Conservation (phyloP, 139 green algal genomes). For the Chlorokybus atmophyticus region DNA sequence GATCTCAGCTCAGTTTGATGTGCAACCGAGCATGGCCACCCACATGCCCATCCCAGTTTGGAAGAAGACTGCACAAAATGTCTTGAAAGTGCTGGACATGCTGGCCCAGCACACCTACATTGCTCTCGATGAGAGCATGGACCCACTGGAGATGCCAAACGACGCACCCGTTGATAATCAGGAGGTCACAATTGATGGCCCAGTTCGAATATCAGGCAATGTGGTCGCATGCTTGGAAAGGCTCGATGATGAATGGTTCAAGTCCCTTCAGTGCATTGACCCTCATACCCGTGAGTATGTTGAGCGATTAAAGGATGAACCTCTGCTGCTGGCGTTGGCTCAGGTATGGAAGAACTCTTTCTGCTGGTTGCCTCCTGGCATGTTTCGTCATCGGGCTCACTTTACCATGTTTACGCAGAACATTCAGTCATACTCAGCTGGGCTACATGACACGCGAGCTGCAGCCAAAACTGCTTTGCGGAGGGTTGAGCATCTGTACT, state of each 20-base stretch:
- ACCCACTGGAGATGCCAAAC: conserved; percentile 19
- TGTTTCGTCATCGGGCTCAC: conserved; percentile 16
- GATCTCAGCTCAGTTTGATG: conserved; percentile 86
- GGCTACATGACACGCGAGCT: conserved; percentile 36
- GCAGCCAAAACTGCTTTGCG: too few relatives aligned
- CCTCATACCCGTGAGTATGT: conserved; percentile 96
- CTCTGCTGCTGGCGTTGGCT: conserved; percentile 73
- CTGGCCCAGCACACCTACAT: conserved; percentile 54
- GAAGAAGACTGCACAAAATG: conserved; percentile 54
- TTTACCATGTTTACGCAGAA: conserved; percentile 17
- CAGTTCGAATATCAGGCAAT: conserved; percentile 75
- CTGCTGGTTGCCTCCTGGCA: too few relatives aligned
- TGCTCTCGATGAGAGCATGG: conserved; percentile 39
- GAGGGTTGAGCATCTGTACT: too few relatives aligned
- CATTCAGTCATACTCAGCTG: too few relatives aligned
- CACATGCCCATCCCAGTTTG: conserved; percentile 70
- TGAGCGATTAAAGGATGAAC: conserved; percentile 81
- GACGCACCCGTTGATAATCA: conserved; percentile 17
- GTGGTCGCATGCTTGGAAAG: conserved; percentile 85
- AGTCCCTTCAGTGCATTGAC: conserved; percentile 82
- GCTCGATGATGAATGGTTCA: conserved; percentile 97
- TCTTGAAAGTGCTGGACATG: conserved; percentile 49
- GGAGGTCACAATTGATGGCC: conserved; percentile 17
- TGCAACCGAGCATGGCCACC: conserved; percentile 56
- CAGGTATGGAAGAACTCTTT: conserved; percentile 56